A percentile compares a stretch with the other conserved stretches of the same genome.
Evolutionary conservation across 495 filamentous ascomycete genomes (phyloP).

Genomic region (Aspergillus ellipticus): DNA sequence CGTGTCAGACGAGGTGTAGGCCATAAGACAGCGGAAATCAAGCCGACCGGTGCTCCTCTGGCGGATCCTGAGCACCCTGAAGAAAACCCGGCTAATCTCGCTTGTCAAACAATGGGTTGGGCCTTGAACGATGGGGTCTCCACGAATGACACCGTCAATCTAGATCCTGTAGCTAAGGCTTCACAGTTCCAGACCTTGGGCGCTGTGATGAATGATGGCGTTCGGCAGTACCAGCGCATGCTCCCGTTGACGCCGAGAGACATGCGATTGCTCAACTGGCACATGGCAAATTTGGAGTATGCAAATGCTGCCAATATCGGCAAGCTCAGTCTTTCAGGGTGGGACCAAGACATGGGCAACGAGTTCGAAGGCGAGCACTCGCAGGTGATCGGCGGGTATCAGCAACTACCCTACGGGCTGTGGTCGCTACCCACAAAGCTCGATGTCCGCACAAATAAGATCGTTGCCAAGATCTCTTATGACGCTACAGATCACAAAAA

Average conservation of each 20-base stretch:
- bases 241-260: slow-evolving; percentile 82
- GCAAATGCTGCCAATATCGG: slow-evolving; percentile 87
- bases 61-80: slow-evolving; percentile 59
- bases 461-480: slow-evolving; percentile 69
- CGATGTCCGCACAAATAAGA: slow-evolving; percentile 70
- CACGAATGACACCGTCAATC: slow-evolving; percentile 62
- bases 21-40: slow-evolving; percentile 43
- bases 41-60: slow-evolving; percentile 39
- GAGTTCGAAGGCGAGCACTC: slow-evolving; percentile 94
- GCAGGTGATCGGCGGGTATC: slow-evolving; percentile 89
- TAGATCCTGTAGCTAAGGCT: slow-evolving; percentile 61
- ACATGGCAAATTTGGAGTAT: slow-evolving; percentile 96
- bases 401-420: slow-evolving; percentile 80
- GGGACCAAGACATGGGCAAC: slow-evolving; percentile 96
- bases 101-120: slow-evolving; percentile 81
- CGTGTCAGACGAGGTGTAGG: slow-evolving; percentile 41
- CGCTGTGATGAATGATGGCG: slow-evolving; percentile 82
- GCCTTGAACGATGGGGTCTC: slow-evolving; percentile 61
- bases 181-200: slow-evolving; percentile 71
- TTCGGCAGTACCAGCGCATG: slow-evolving; percentile 79
- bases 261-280: slow-evolving; percentile 92
- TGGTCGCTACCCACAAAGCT: slow-evolving; percentile 70
- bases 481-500: slow-evolving; percentile 36
- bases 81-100: slow-evolving; percentile 60
- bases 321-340: slow-evolving; percentile 82